These are phyloP conservation scores for Phytophthora citricola DNA, from an alignment of 352 stramenopile species.

Conservation along the genomic window DNA sequence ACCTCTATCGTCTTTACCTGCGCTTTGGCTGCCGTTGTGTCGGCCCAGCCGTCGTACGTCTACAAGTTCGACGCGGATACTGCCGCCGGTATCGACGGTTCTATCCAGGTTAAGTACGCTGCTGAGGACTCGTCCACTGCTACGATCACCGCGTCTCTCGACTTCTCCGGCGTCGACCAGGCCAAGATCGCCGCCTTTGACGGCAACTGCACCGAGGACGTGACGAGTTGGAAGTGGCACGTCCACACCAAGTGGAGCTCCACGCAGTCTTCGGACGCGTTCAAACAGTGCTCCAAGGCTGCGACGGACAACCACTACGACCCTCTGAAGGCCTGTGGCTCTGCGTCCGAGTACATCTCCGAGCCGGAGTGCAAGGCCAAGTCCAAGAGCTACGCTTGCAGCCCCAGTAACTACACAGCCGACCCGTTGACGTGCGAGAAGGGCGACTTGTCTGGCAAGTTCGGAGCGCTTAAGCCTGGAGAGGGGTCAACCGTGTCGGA, in stretches of 20 bases:
- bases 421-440: slow-evolving; percentile 55
- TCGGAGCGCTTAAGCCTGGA: slow-evolving; percentile 45
- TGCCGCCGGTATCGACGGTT: slow-evolving; percentile 43
- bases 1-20: slow-evolving; percentile 7
- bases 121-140: slow-evolving; percentile 31
- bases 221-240: slow-evolving; percentile 64
- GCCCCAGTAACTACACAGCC: slow-evolving; percentile 43
- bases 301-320: slow-evolving; percentile 68
- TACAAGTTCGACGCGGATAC: slow-evolving; percentile 51
- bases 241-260: slow-evolving; percentile 61
- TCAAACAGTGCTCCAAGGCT: slow-evolving; percentile 49
- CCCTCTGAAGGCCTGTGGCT: slow-evolving; percentile 48
- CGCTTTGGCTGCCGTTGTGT: slow-evolving; percentile 17
- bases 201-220: slow-evolving; percentile 43
- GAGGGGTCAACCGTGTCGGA: slow-evolving; percentile 27
- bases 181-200: slow-evolving; percentile 36
- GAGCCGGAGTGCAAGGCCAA: slow-evolving; percentile 38
- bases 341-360: slow-evolving; percentile 50
- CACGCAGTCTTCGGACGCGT: slow-evolving; percentile 38
- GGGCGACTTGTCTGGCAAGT: slow-evolving; percentile 66
- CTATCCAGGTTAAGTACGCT: slow-evolving; percentile 48
- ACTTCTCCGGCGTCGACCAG: slow-evolving; percentile 48
- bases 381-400: slow-evolving; percentile 51
- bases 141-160: slow-evolving; percentile 47
- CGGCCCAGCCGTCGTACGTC: slow-evolving; percentile 35